Evolutionary conservation across 164 flowering plant genomes (phyloP).

Genomic region (Magnolia officinalis): DNA sequence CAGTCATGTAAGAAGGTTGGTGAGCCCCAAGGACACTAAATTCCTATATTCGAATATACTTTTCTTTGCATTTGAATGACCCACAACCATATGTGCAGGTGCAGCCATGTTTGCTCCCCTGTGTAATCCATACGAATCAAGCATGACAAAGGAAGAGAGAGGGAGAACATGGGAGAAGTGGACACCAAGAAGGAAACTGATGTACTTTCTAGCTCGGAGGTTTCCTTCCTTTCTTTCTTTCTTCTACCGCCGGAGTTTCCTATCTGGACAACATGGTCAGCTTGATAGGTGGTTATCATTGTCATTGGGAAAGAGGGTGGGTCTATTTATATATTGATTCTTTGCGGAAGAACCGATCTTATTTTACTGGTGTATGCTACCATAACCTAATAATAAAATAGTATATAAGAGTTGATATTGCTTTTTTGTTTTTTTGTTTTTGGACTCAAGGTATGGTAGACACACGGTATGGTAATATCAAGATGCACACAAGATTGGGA

Average conservation of each 20-base stretch:
- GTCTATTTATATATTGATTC: slow-evolving; percentile 6
- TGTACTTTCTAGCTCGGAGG: slow-evolving; percentile 68
- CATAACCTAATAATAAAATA: background rate
- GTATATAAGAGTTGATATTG: background rate
- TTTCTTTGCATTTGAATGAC: background rate
- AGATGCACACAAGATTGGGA: no score
- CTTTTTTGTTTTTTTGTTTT: no score
- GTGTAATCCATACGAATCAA: slow-evolving; percentile 79
- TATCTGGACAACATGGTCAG: slow-evolving; percentile 74
- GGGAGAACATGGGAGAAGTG: slow-evolving; percentile 67
- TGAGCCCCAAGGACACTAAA: background rate
- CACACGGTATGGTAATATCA: no score
- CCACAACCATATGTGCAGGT: slow-evolving; percentile 47
- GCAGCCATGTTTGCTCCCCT: slow-evolving; percentile 82
- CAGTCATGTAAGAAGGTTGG: background rate
- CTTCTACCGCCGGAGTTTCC: slow-evolving; percentile 65
- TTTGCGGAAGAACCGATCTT: background rate
- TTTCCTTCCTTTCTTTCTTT: slow-evolving; percentile 62
- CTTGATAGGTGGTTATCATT: slow-evolving; percentile 70
- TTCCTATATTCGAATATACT: background rate
- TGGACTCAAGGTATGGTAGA: no score
- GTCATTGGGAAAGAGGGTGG: slow-evolving; percentile 60
- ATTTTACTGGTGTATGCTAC: background rate
- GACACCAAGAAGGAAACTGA: slow-evolving; percentile 59
- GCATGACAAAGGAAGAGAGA: slow-evolving; percentile 82